Evolutionary conservation across 2,329 filamentous ascomycete species (phyloP).

Genomic region (Davidsoniella neocaledoniae): DNA sequence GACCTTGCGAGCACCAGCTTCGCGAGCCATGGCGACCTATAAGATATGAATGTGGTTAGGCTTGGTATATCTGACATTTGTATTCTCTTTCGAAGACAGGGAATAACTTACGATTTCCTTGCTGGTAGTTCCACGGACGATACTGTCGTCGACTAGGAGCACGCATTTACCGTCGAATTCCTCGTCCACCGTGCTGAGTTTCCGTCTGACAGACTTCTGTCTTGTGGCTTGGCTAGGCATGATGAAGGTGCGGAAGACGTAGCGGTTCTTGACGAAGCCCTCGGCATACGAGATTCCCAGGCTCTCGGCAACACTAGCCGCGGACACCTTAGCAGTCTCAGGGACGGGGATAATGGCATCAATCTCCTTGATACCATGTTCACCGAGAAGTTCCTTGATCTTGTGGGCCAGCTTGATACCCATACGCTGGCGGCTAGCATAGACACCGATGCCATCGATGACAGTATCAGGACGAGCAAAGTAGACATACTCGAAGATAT

Average conservation of each 20-base stretch:
- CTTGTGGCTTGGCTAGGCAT: constrained; percentile 55
- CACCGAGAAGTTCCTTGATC: constrained; percentile 49
- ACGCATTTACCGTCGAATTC: constrained; percentile 74
- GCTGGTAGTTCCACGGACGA: constrained; percentile 70
- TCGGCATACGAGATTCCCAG: constrained; percentile 64
- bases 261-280: constrained; percentile 79
- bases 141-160: constrained; percentile 73
- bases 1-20: constrained; percentile 67
- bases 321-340: constrained; percentile 58
- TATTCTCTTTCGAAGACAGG: not conserved
- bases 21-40: constrained; percentile 51
- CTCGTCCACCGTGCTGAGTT: constrained; percentile 70
- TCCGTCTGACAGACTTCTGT: constrained; percentile 74
- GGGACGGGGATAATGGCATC: constrained; percentile 35
- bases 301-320: constrained; percentile 55
- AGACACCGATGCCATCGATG: constrained; percentile 78
- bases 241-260: constrained; percentile 77
- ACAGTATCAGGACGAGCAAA: constrained; percentile 67
- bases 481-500: constrained; percentile 72
- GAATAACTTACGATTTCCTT: constrained; percentile 25
- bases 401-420: constrained; percentile 62
- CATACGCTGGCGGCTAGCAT: constrained; percentile 75
- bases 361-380: constrained; percentile 55
- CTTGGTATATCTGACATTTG: not conserved
- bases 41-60: not conserved